phyloP scores from a whole-genome alignment of 2,329 filamentous ascomycete species.

The Colletotrichum abscissum region DNA sequence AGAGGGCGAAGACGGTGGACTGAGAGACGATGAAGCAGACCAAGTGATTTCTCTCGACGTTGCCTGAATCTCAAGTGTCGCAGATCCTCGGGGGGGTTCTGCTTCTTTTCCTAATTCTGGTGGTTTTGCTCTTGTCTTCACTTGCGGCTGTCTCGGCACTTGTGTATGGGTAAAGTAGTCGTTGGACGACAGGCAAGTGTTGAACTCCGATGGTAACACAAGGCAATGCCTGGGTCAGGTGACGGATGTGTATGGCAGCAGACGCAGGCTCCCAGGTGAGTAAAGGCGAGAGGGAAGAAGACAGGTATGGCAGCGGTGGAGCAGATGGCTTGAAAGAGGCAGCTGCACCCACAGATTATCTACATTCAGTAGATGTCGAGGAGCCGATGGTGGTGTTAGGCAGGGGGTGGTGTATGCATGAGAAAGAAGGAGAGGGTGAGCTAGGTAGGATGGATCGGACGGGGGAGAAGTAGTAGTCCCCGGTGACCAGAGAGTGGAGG shows the following conservation, averaged over 20 bases:
- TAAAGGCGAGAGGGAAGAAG: constrained; percentile 14
- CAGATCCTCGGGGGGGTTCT: neutral
- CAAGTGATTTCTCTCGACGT: neutral
- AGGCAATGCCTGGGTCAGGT: neutral
- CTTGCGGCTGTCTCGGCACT: constrained; percentile 17
- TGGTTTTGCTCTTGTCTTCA: neutral
- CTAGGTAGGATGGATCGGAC: neutral
- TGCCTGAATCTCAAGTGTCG: neutral
- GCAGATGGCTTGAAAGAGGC: constrained; percentile 20
- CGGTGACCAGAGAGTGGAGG: neutral
- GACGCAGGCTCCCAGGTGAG: neutral
- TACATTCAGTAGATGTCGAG: constrained; percentile 27
- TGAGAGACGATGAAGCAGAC: neutral
- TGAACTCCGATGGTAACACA: neutral
- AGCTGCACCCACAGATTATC: constrained; percentile 24
- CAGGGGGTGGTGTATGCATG: constrained; percentile 20
- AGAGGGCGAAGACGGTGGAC: neutral
- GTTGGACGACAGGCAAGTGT: neutral
- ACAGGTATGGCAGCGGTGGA: constrained; percentile 5
- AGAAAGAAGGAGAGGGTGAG: constrained; percentile 3
- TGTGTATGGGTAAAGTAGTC: constrained; percentile 25
- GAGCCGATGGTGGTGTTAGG: neutral
- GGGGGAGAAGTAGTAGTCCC: neutral
- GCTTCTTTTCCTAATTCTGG: neutral
- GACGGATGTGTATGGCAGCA: constrained; percentile 1